Base-by-base conservation (phyloP, 1,139 yeast species). In the Blastobotrys proliferans region DNA sequence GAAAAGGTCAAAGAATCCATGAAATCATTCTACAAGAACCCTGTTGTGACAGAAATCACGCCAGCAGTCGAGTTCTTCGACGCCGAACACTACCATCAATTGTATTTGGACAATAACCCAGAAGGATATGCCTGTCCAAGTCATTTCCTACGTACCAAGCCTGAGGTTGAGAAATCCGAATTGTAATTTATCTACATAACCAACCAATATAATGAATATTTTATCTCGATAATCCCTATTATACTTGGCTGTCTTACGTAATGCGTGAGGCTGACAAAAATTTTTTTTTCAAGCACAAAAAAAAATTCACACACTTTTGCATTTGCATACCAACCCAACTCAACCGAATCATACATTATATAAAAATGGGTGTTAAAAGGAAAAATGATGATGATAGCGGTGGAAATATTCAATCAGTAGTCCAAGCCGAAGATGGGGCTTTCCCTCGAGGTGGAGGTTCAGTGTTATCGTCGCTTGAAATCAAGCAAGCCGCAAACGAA, bases 1-100 rank as follows among this genome's bases (percentile, higher is more conserved):
- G 67, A 62, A 45, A 63, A 56, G 44, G 67, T 73, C 8, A 55
- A 58, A 43, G 57, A 57, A 18, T 47, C 69, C 49, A 60, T 72
- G 61, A 79, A 70, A 53, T 70, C 66, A 51, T 81, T 81, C 74
- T 74, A 73, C 57, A 64, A 64, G n/a, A 62, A 71, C 51, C 63
- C 64, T 41, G 77, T 81, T 31, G 83, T 70, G 41, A 88, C 97
- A 1, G 68, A 68, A 40, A 77, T 90, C 44, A 85, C 77, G 56
- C 83, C 86, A 13, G 73, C 86, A 43, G 63, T 70, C 43, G 71
- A 71, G 45, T 92, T 87, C 74, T 81, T 81, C 69, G 96, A 90
- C 59, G 97, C 97, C 16, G 98, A 92, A 64, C 88, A 80, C 31
- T 92, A 90, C 62, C 97, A 92, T 62, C 97, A 92, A 61, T 60